Evolutionary conservation across 2,329 filamentous ascomycete genomes (phyloP), one percentile per base, ranked within the genome.

Genomic region (Chrysoporthe puriensis): DNA sequence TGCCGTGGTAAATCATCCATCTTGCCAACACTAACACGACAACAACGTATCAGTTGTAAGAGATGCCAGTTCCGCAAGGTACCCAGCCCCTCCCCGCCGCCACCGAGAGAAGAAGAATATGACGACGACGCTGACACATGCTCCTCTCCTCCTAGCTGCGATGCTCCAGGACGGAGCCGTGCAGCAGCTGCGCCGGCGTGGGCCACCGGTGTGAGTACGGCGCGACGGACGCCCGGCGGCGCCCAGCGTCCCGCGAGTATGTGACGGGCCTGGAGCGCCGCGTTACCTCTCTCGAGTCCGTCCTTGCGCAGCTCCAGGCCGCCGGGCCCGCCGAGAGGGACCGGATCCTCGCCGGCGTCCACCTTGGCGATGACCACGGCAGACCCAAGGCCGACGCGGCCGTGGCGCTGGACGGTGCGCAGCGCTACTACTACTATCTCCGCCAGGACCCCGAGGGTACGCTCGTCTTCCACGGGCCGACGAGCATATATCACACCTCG

Each of bases 401-500:
- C 11, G 48, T 21, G 3, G 21, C n/a, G 13, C 21, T 21, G 26
- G 48, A 21, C 26, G n/a, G 21, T 13, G 4, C 48, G 26, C 48
- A 52, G 48, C 48, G 26, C 4, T 21, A 50, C n/a, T 26, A 26
- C 26, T 50, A 52, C 48, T 26, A 52, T 11, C 48, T 52, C n/a
- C 48, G 26, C 48, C 48, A 52, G 26, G 66, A 65, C 16, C 61
- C 69, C 14, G 66, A 70, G 46, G 72, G 71, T 0, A 69, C 71
- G 4, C 69, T 72, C 1, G 52, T 69, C 1, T 72, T 72, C n/a
- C 69, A 73, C 13, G 69, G 70, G 2, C 65, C 70, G 13, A 71
- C 70, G 3, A 76, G 75, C 43, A 76, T 76, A 9, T 76, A 74
- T 48, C 71, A 70, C 6, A 67, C 64, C 16, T 62, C 73, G 16